Percentiles rank a stretch among this genome's conserved stretches.
These are phyloP conservation scores for Zygosaccharomyces gambellarensis DNA, from an alignment of 805 yeast species.

Conservation along the genomic window DNA sequence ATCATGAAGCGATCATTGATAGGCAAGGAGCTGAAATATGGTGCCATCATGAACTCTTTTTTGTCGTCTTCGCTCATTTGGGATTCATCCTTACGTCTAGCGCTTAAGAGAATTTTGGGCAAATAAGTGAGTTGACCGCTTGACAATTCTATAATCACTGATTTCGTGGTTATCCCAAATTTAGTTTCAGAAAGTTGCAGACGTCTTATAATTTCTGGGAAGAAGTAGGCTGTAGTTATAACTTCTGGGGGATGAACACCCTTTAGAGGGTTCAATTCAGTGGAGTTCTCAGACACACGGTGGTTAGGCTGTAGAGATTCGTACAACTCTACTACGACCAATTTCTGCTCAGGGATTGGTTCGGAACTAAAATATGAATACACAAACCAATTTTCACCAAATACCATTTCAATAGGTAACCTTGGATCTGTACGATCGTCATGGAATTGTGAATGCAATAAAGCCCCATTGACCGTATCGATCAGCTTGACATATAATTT, in stretches of 20 bases:
- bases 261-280: constrained; percentile 15
- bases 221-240: constrained; percentile 51
- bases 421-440: constrained; percentile 41
- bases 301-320: constrained; percentile 56
- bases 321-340: constrained; percentile 73
- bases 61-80: constrained; percentile 49
- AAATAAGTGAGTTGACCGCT: constrained; percentile 60
- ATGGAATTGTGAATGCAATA: constrained; percentile 44
- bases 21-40: constrained; percentile 61
- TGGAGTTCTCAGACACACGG: constrained; percentile 30
- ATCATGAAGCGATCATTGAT: constrained; percentile 46
- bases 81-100: constrained; percentile 61
- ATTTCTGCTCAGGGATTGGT: constrained; percentile 49
- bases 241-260: constrained; percentile 42
- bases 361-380: constrained; percentile 54
- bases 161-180: constrained; percentile 63
- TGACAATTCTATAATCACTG: constrained; percentile 53
- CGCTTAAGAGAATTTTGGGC: constrained; percentile 66
- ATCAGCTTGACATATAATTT: constrained; percentile 48
- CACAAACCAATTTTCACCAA: constrained; percentile 82
- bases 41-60: constrained; percentile 52
- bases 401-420: constrained; percentile 45
- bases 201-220: constrained; percentile 54
- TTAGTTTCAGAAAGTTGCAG: constrained; percentile 54
- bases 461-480: constrained; percentile 66